phyloP scores from a whole-genome alignment of 2,329 filamentous ascomycete genomes.

The Arthrobotrys musiformis region DNA sequence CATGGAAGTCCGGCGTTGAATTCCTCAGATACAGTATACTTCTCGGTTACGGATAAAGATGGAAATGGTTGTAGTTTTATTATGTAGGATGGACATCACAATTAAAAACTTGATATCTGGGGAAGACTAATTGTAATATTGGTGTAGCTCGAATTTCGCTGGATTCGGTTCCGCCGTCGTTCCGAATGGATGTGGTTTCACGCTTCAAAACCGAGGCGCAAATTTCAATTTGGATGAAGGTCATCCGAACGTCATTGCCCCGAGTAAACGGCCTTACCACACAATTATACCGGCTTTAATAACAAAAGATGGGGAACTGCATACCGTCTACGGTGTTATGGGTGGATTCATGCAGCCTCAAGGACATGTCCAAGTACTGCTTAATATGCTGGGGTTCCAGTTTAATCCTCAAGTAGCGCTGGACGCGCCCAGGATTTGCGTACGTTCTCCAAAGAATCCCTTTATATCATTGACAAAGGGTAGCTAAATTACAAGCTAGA shows the following conservation, averaged over 20 bases:
- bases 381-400: constrained; percentile 86
- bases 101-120: neutral
- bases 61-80: constrained; percentile 97
- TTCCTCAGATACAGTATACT: constrained; percentile 94
- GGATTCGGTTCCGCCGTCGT: constrained; percentile 90
- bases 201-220: constrained; percentile 89
- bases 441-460: constrained; percentile 62
- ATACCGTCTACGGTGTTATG: constrained; percentile 87
- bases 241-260: constrained; percentile 78
- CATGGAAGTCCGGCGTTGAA: constrained; percentile 87
- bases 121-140: constrained; percentile 12
- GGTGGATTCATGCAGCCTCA: constrained; percentile 99
- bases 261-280: constrained; percentile 90
- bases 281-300: constrained; percentile 95
- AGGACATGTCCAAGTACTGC: constrained; percentile 89
- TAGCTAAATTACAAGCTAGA: constrained; percentile 60
- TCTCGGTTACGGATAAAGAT: constrained; percentile 79
- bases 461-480: neutral
- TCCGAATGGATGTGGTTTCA: constrained; percentile 86
- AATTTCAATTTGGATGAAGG: constrained; percentile 82
- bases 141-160: constrained; percentile 79
- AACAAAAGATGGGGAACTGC: constrained; percentile 69
- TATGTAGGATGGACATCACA: constrained; percentile 67
- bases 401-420: constrained; percentile 86
- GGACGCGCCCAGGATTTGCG: constrained; percentile 90